Conservation (phyloP, 2,329 filamentous ascomycete species). For the Immersiporthe knoxdaviesiana region DNA sequence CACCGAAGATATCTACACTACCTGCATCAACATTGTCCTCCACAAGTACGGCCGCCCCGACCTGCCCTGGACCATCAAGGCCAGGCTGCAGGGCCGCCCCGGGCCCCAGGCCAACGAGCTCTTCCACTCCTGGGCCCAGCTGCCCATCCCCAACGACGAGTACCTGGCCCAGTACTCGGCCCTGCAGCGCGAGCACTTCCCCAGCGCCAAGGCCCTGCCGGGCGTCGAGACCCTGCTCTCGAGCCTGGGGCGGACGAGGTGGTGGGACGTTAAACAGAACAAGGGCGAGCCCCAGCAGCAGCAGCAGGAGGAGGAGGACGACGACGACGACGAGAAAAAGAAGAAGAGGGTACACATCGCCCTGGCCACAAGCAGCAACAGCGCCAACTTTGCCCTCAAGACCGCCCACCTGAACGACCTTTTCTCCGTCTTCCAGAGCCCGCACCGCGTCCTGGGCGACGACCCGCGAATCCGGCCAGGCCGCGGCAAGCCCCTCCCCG, state of each 20-base stretch:
- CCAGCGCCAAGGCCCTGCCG: constrained; percentile 73
- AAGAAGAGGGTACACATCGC: constrained; percentile 71
- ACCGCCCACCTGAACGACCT: constrained; percentile 63
- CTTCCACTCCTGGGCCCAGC: constrained; percentile 78
- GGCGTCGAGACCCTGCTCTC: constrained; percentile 73
- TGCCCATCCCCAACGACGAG: constrained; percentile 74
- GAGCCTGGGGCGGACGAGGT: constrained; percentile 58
- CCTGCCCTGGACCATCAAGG: constrained; percentile 94
- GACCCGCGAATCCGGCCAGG: constrained; percentile 76
- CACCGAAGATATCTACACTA: constrained; percentile 87
- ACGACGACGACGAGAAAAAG: constrained; percentile 32
- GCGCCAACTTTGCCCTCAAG: constrained; percentile 76
- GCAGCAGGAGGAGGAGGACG: constrained; percentile 31
- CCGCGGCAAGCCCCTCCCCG: constrained; percentile 90
- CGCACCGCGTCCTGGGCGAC: constrained; percentile 83
- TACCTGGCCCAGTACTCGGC: constrained; percentile 62
- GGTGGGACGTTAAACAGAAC: constrained; percentile 47
- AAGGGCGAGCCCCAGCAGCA: too few species aligned
- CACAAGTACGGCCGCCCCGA: constrained; percentile 71
- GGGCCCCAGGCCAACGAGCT: constrained; percentile 56
- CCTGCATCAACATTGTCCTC: constrained; percentile 81
- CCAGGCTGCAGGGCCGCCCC: constrained; percentile 71
- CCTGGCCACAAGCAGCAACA: constrained; percentile 79
- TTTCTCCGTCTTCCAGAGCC: constrained; percentile 66
- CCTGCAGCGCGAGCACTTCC: constrained; percentile 75